phyloP scores from a whole-genome alignment of 495 filamentous ascomycete genomes.

The Aspergillus panamensis region DNA sequence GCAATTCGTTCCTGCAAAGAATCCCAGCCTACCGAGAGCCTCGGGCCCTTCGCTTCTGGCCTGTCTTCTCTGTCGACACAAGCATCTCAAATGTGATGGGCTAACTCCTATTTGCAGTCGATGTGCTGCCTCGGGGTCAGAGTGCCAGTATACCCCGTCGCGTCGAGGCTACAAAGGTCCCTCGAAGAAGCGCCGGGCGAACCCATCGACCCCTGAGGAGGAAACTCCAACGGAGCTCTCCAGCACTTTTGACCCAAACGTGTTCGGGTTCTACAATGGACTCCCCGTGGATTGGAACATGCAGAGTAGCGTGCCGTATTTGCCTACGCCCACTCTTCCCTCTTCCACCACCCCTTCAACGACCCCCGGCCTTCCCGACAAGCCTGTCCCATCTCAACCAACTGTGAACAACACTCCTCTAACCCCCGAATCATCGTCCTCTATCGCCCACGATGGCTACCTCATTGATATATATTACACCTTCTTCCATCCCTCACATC shows the following conservation, averaged over 20 bases:
- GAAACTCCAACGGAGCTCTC: constrained; percentile 22
- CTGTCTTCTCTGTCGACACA: constrained; percentile 55
- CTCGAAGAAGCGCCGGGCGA: constrained; percentile 46
- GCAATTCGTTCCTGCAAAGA: constrained; percentile 17
- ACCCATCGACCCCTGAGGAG: constrained; percentile 34
- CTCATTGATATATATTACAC: constrained; percentile 47
- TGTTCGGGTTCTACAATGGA: constrained; percentile 20
- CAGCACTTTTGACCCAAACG: constrained; percentile 18
- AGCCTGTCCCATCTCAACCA: constrained; percentile 20
- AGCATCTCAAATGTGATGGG: constrained; percentile 56
- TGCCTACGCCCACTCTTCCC: constrained; percentile 26
- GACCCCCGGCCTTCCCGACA: constrained; percentile 28
- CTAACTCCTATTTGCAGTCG: constrained; percentile 42
- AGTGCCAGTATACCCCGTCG: constrained; percentile 47
- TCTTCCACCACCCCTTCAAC: constrained; percentile 15
- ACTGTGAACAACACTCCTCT: constrained; percentile 27
- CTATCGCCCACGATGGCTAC: constrained; percentile 38
- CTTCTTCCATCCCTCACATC: constrained; percentile 46
- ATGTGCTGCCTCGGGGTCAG: constrained; percentile 30
- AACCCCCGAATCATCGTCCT: constrained; percentile 43
- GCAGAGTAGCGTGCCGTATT: constrained; percentile 24
- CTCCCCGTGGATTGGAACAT: constrained; percentile 33
- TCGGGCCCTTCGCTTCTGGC: constrained; percentile 46
- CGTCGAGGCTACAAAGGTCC: constrained; percentile 48
- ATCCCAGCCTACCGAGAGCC: constrained; percentile 18